These are phyloP conservation scores for Psidium friedrichsthalianum DNA, from an alignment of 345 rosid species.

Conservation along the genomic window DNA sequence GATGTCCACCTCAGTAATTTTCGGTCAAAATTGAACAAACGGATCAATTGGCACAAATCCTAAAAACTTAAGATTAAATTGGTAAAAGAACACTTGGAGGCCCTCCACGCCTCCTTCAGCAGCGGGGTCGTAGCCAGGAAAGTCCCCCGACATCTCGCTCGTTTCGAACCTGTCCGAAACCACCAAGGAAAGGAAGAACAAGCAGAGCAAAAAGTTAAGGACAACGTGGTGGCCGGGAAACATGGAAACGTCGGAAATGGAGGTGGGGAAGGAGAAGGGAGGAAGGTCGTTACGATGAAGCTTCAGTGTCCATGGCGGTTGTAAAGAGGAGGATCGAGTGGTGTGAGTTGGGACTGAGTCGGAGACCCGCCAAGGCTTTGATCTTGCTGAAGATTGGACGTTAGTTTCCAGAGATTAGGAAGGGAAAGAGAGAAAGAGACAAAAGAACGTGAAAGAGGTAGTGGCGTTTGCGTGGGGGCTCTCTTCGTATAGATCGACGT, in stretches of 20 bases:
- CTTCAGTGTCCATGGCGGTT: background rate
- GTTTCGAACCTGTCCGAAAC: slow-evolving; percentile 39
- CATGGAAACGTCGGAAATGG: background rate
- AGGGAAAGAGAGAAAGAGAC: background rate
- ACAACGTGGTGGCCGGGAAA: background rate
- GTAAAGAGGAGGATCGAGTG: background rate
- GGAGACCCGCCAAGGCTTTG: background rate
- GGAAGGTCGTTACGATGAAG: background rate
- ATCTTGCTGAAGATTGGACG: background rate
- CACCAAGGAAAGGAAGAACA: background rate
- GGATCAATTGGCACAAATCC: too few species aligned
- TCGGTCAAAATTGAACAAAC: too few species aligned
- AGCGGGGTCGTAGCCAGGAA: slow-evolving; percentile 48
- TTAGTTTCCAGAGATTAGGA: background rate
- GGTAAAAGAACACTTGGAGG: too few species aligned
- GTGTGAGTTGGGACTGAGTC: too few species aligned
- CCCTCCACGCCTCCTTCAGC: slow-evolving; percentile 47
- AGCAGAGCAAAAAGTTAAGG: background rate
- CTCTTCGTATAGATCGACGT: background rate
- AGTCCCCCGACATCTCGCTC: slow-evolving; percentile 60
- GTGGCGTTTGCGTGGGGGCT: background rate
- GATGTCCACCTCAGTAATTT: too few species aligned
- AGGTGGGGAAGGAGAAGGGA: background rate
- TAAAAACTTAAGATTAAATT: too few species aligned
- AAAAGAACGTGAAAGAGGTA: fast-evolving